phyloP scores from a whole-genome alignment of 2,329 filamentous ascomycete species.

The Pseudogymnoascus sp. region DNA sequence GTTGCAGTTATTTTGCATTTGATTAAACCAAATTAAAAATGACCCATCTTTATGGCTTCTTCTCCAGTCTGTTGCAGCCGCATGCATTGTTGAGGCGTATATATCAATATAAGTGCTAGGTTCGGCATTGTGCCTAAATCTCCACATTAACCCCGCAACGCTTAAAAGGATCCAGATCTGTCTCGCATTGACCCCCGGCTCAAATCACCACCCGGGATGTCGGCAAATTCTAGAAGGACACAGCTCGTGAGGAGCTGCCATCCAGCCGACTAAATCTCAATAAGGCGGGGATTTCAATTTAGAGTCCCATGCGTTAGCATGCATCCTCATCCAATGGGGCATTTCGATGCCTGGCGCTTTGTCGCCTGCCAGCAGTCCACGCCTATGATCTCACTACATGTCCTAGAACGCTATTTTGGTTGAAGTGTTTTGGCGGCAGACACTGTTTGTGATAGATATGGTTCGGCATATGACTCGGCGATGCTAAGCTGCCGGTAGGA shows the following conservation, averaged over 20 bases:
- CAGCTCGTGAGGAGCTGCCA: neutral
- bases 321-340: neutral
- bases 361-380: neutral
- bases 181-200: neutral
- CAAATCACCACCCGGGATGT: slow-evolving; percentile 4
- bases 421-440: neutral
- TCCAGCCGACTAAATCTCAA: neutral
- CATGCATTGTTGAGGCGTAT: neutral
- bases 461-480: neutral
- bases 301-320: neutral
- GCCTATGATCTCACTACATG: neutral
- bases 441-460: neutral
- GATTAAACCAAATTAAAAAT: slow-evolving; percentile 7
- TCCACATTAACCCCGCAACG: slow-evolving; percentile 7
- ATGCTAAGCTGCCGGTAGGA: neutral
- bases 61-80: neutral
- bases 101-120: neutral
- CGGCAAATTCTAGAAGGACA: slow-evolving; percentile 3
- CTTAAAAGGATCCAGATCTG: slow-evolving; percentile 7
- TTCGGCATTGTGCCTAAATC: slow-evolving; percentile 6
- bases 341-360: neutral
- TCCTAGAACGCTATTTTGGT: neutral
- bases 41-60: neutral
- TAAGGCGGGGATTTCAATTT: slow-evolving; percentile 3
- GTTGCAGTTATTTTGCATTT: slow-evolving; percentile 2